These are phyloP conservation scores for Hysterangium stoloniferum DNA, from an alignment of 768 basidiomycete genomes.

Conservation along the genomic window DNA sequence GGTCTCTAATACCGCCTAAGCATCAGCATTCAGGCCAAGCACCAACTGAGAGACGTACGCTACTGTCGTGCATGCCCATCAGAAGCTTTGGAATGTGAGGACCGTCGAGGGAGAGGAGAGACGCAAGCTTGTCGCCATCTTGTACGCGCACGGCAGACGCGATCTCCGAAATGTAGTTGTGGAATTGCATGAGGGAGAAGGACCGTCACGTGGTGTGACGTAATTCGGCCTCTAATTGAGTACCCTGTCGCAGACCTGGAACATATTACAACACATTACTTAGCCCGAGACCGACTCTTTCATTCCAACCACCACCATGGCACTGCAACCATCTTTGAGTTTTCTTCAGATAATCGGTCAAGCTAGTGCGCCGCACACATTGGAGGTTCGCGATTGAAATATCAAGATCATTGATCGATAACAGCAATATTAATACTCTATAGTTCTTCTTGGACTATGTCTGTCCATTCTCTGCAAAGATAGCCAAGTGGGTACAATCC, in stretches of 20 bases:
- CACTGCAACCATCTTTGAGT: constrained; percentile 66
- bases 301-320: too few relatives aligned
- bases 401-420: too few relatives aligned
- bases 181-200: constrained; percentile 7
- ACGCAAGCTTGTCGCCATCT: constrained; percentile 11
- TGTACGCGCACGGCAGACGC: constrained; percentile 11
- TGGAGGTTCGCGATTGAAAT: constrained; percentile 84
- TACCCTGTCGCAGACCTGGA: too few relatives aligned
- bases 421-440: background rate
- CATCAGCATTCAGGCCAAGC: background rate
- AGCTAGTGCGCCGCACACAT: constrained; percentile 58
- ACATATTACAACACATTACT: too few relatives aligned
- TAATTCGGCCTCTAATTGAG: background rate
- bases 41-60: constrained; percentile 5
- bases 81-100: constrained; percentile 9
- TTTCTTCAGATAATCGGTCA: constrained; percentile 57
- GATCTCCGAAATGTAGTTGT: constrained; percentile 13
- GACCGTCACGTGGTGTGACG: background rate
- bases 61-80: constrained; percentile 14
- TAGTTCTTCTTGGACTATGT: constrained; percentile 56
- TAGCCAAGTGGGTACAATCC: constrained; percentile 34
- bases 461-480: constrained; percentile 50
- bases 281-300: background rate
- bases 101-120: constrained; percentile 10
- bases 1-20: constrained; percentile 17